phyloP scores from a whole-genome alignment of 1,284 basidiomycete species.

The Laetiporus sulphureus region DNA sequence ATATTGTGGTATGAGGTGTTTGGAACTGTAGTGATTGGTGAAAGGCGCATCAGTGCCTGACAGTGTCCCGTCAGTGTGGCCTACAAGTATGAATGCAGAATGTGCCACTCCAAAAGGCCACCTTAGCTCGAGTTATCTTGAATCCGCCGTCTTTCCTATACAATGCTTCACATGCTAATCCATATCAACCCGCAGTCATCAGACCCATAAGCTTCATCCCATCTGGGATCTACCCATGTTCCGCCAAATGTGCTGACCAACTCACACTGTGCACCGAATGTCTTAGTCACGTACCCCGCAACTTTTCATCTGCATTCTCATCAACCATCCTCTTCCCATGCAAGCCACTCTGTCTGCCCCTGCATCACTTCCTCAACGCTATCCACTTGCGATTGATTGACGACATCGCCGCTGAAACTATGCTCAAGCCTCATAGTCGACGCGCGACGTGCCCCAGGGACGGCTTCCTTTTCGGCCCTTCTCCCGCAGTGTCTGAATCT shows the following conservation, averaged over 20 bases:
- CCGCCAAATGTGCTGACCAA: constrained; percentile 34
- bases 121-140: too few relatives aligned
- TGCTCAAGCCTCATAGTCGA: constrained; percentile 20
- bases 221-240: constrained; percentile 47
- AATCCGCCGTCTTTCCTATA: too few relatives aligned
- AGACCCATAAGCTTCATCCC: constrained; percentile 34
- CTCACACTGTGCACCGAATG: constrained; percentile 38
- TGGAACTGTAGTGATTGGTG: too few relatives aligned
- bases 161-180: too few relatives aligned
- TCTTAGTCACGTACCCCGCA: constrained; percentile 16
- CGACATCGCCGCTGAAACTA: constrained; percentile 38
- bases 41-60: too few relatives aligned
- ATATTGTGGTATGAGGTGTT: too few relatives aligned
- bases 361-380: constrained; percentile 3
- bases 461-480: constrained; percentile 54
- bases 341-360: constrained; percentile 26
- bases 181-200: too few relatives aligned
- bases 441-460: constrained; percentile 39
- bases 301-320: constrained; percentile 9
- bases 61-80: too few relatives aligned
- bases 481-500: constrained; percentile 55
- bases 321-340: constrained; percentile 35
- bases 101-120: too few relatives aligned
- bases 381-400: constrained; percentile 33
- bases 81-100: too few relatives aligned